Percentiles rank a stretch among this genome's conserved stretches.
Conservation (phyloP, 371 early-diverging fungal species). For the Lichtheimia ornata region DNA sequence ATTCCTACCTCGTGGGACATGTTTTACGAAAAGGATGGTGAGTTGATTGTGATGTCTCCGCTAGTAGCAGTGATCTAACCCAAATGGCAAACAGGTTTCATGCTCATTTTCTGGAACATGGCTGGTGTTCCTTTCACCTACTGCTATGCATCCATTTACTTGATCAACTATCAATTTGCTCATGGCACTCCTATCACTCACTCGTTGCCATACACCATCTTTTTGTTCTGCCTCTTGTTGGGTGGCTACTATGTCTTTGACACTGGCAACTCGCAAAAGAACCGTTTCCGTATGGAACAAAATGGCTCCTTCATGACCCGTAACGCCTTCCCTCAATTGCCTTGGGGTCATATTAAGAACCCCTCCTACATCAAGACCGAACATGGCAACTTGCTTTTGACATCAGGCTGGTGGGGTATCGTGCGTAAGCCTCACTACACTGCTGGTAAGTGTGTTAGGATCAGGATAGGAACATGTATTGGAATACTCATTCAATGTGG, state of each 20-base stretch:
- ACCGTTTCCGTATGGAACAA: conserved; percentile 82
- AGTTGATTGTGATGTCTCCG: not conserved
- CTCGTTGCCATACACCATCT: conserved; percentile 39
- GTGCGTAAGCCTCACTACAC: conserved; percentile 87
- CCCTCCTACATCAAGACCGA: conserved; percentile 76
- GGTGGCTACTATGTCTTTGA: conserved; percentile 57
- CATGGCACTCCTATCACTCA: conserved; percentile 43
- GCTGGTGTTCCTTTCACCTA: conserved; percentile 67
- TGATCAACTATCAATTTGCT: conserved; percentile 47
- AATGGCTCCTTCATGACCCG: conserved; percentile 60
- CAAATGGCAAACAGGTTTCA: conserved; percentile 39
- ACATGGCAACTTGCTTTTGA: conserved; percentile 75
- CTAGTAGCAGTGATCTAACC: too few species aligned
- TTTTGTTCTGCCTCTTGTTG: conserved; percentile 39
- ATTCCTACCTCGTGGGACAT: conserved; percentile 77
- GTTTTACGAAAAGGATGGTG: conserved; percentile 61
- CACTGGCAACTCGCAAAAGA: conserved; percentile 86
- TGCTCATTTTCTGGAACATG: conserved; percentile 66
- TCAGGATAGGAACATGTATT: too few species aligned
- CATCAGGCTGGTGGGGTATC: conserved; percentile 87
- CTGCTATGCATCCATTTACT: conserved; percentile 56
- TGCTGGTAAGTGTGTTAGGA: conserved; percentile 41
- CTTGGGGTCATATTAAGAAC: conserved; percentile 68
- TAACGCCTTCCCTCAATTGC: conserved; percentile 65
- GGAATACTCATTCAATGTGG: not conserved